These are phyloP conservation scores for Vigna hirtella DNA, from an alignment of 306 rosid species.

Conservation along the genomic window DNA sequence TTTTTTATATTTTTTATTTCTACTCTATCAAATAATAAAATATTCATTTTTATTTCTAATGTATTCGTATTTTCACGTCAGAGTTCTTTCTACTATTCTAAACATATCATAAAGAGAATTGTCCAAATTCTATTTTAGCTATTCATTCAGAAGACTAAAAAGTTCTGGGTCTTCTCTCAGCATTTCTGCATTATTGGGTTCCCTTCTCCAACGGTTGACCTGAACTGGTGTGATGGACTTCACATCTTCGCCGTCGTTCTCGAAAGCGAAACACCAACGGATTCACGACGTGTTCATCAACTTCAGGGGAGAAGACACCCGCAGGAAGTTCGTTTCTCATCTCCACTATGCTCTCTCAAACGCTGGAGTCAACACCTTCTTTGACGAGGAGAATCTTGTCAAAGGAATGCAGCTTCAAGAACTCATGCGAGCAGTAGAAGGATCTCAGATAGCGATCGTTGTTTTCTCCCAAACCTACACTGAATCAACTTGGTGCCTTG, in stretches of 20 bases:
- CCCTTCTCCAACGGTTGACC: no score
- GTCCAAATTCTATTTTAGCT: no score
- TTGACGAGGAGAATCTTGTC: background rate
- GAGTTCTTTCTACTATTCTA: no score
- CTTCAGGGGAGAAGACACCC: constrained; percentile 38
- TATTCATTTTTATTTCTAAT: no score
- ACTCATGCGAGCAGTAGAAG: background rate
- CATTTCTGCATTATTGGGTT: no score
- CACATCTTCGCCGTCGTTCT: background rate
- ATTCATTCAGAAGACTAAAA: no score
- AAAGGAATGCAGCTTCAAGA: background rate
- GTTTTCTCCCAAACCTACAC: constrained; percentile 7
- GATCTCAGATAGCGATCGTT: background rate
- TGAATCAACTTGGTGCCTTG: background rate
- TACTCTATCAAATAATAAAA: no score
- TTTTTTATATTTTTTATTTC: no score
- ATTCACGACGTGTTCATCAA: constrained; percentile 38
- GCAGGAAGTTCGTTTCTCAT: background rate
- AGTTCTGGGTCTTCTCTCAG: no score
- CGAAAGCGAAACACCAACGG: background rate
- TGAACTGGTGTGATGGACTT: no score
- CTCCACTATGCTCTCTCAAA: constrained; percentile 21
- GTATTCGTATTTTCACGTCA: no score
- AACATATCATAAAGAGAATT: no score
- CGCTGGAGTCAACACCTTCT: background rate